A percentile compares a stretch with the other conserved stretches of the same genome.
phyloP scores from a whole-genome alignment of 208 protist genomes.

The Acanthamoeba divionensis region DNA sequence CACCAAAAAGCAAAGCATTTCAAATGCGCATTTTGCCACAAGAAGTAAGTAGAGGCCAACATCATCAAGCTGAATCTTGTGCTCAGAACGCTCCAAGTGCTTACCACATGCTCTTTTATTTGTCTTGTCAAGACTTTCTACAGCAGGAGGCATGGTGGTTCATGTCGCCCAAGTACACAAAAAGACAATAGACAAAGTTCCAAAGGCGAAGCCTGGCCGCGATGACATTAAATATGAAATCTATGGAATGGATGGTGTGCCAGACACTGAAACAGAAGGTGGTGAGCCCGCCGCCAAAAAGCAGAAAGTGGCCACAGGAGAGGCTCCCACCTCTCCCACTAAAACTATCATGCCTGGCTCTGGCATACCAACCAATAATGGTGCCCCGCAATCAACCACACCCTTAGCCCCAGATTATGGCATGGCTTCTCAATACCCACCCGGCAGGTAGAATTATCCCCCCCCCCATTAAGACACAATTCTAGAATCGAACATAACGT shows the following conservation, averaged over 20 bases:
- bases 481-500: too few species aligned
- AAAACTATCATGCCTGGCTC: background rate
- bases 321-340: background rate
- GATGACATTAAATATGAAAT: slow-evolving; percentile 65
- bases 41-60: background rate
- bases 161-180: slow-evolving; percentile 70
- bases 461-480: too few species aligned
- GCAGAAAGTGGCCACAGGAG: background rate
- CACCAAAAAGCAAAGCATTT: slow-evolving; percentile 77
- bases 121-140: slow-evolving; percentile 1
- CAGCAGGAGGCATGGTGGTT: slow-evolving; percentile 55
- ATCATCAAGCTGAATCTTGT: background rate
- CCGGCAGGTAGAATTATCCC: too few species aligned
- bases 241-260: slow-evolving; percentile 75
- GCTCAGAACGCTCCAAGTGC: background rate
- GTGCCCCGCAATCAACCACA: too few species aligned
- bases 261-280: background rate
- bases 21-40: slow-evolving; percentile 65
- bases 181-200: slow-evolving; percentile 60
- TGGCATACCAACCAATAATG: too few species aligned
- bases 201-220: slow-evolving; percentile 71
- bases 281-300: slow-evolving; percentile 11
- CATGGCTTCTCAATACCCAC: too few species aligned
- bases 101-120: background rate
- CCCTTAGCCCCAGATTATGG: too few species aligned